Percentiles rank a stretch among this genome's conserved stretches.
phyloP scores from a whole-genome alignment of 2,329 filamentous ascomycete genomes.

The Cordyceps farinosa region DNA sequence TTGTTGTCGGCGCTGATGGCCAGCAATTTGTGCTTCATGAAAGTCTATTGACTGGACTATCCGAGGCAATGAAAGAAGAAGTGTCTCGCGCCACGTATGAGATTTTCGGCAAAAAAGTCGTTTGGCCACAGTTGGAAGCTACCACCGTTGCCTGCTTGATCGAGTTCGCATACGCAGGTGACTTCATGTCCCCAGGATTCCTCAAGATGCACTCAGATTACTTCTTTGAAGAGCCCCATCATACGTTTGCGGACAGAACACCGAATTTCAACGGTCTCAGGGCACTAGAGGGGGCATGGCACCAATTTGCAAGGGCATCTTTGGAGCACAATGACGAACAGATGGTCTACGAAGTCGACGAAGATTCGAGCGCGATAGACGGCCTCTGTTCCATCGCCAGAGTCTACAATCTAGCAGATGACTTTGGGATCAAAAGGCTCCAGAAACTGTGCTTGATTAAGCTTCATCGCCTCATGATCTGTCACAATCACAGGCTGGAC shows the following conservation, averaged over 20 bases:
- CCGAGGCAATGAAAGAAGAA: neutral
- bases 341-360: neutral
- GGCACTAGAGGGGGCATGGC: neutral
- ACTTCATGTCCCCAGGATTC: neutral
- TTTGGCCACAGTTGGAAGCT: neutral
- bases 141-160: neutral
- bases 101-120: neutral
- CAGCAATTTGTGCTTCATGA: neutral
- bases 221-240: no score
- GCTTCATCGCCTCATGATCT: neutral
- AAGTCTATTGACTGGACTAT: neutral
- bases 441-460: neutral
- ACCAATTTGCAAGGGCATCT: neutral
- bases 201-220: no score
- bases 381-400: neutral
- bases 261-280: no score
- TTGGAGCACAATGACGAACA: no score
- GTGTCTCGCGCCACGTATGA: no score
- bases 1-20: no score
- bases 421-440: neutral
- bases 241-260: no score
- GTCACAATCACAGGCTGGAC: neutral
- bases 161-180: neutral
- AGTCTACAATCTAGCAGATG: neutral
- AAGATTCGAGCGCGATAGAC: neutral